Conservation (phyloP, 257 asterid species). For the Salvia hispanica region DNA sequence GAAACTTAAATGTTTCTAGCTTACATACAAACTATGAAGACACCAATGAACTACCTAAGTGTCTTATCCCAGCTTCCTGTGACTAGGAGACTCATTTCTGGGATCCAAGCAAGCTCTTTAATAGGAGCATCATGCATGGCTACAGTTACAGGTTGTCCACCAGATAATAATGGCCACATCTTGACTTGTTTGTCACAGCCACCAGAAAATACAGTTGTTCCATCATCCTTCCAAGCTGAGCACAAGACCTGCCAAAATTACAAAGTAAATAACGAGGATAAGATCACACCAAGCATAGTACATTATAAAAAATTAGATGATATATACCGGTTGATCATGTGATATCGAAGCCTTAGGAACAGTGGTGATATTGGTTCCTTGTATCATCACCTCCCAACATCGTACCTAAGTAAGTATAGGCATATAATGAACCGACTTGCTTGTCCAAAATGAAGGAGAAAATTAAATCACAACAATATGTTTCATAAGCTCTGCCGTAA, state of each 20-base stretch:
- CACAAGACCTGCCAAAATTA: conserved; percentile 72
- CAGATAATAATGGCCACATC: conserved; percentile 91
- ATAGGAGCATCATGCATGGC: conserved; percentile 97
- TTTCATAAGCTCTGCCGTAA: background rate
- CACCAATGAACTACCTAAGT: conserved; percentile 54
- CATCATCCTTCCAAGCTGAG: conserved; percentile 97
- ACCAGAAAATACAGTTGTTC: conserved; percentile 93
- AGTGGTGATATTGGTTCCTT: conserved; percentile 57
- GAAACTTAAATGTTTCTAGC: background rate
- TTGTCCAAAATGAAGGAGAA: conserved; percentile 12
- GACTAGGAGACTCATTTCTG: conserved; percentile 83
- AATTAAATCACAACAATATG: background rate
- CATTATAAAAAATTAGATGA: background rate
- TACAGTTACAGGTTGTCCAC: conserved; percentile 80
- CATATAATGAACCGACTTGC: conserved; percentile 26
- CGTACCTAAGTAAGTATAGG: conserved; percentile 63
- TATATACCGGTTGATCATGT: conserved; percentile 84
- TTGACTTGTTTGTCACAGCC: conserved; percentile 98
- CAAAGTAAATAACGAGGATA: conserved; percentile 20
- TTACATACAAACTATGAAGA: conserved; percentile 19
- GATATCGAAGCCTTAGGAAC: conserved; percentile 80
- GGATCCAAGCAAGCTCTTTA: conserved; percentile 90
- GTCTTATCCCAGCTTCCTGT: conserved; percentile 98
- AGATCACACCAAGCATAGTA: conserved; percentile 16
- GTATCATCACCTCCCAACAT: conserved; percentile 84